These are phyloP conservation scores for Gastrodia elata DNA, from an alignment of 106 monocot species.

Conservation along the genomic window DNA sequence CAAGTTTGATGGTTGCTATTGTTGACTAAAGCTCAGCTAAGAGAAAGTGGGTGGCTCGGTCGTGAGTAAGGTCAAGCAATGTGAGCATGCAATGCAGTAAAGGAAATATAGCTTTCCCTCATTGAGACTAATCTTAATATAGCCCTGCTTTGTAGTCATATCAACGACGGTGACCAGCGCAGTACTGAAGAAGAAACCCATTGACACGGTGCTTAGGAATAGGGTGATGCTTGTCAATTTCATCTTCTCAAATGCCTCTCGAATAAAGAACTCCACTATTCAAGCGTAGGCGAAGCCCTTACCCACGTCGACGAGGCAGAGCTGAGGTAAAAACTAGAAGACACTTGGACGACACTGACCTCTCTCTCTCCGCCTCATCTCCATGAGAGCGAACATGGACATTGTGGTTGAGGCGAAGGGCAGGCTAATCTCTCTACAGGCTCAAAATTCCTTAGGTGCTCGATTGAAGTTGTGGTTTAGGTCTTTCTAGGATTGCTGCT, in stretches of 20 bases:
- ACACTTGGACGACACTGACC: constrained; percentile 24
- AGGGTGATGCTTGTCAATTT: constrained; percentile 89
- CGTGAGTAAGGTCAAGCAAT: too few relatives aligned
- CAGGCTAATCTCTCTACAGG: constrained; percentile 68
- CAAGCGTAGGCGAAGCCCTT: constrained; percentile 81
- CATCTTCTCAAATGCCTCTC: constrained; percentile 75
- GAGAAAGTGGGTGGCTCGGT: too few relatives aligned
- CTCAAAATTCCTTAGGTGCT: constrained; percentile 69
- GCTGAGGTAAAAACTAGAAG: constrained; percentile 86
- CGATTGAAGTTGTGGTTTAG: too few relatives aligned
- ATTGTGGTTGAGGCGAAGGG: constrained; percentile 50
- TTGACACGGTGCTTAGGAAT: constrained; percentile 63
- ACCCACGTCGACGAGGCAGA: constrained; percentile 62
- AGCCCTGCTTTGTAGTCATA: constrained; percentile 29
- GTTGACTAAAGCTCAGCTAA: too few relatives aligned
- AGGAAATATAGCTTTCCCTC: constrained; percentile 66
- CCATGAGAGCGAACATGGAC: constrained; percentile 40
- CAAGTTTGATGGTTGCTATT: too few relatives aligned
- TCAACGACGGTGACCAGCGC: constrained; percentile 47
- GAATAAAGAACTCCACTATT: constrained; percentile 86
- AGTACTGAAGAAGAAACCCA: constrained; percentile 86
- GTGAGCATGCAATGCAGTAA: constrained; percentile 85
- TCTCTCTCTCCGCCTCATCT: constrained; percentile 24
- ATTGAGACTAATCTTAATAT: constrained; percentile 67
- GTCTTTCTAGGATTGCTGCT: too few relatives aligned